These are phyloP conservation scores for Blastocladiella emersonii DNA, from an alignment of 371 early-diverging fungal genomes.

Conservation along the genomic window DNA sequence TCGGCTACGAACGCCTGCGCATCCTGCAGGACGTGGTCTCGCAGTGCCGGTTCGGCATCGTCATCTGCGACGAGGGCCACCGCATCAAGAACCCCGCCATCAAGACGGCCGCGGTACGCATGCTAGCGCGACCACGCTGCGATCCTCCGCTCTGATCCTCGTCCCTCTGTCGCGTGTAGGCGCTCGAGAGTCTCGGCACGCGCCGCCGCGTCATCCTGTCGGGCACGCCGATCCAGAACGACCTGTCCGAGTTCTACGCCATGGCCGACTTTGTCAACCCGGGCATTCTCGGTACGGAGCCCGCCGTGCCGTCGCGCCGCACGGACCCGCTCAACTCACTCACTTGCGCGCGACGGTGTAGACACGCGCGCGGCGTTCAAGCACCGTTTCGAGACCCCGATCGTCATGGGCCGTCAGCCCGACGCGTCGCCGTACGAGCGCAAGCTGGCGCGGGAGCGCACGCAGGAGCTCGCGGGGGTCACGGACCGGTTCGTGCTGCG, in stretches of 20 bases:
- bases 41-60: constrained; percentile 27
- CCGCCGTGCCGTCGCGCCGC: too few species aligned
- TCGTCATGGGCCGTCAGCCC: not conserved
- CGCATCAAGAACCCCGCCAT: constrained; percentile 44
- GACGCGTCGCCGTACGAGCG: constrained; percentile 16
- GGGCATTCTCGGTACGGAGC: constrained; percentile 27
- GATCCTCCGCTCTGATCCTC: too few species aligned
- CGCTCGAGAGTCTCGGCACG: constrained; percentile 6
- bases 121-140: too few species aligned
- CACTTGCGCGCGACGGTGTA: too few species aligned
- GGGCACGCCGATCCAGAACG: constrained; percentile 58
- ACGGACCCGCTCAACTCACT: too few species aligned
- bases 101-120: constrained; percentile 20
- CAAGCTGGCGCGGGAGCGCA: constrained; percentile 27
- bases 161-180: not conserved
- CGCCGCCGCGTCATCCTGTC: constrained; percentile 35
- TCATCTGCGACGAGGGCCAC: constrained; percentile 41
- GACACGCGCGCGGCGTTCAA: too few species aligned
- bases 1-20: constrained; percentile 33
- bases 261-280: constrained; percentile 56
- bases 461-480: constrained; percentile 27
- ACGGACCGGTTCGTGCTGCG: constrained; percentile 39
- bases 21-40: constrained; percentile 19
- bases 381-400: not conserved
- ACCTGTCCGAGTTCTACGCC: constrained; percentile 33